Base-by-base conservation (phyloP, 352 stramenopile genomes). In the Thalassiosira mediterranea region DNA sequence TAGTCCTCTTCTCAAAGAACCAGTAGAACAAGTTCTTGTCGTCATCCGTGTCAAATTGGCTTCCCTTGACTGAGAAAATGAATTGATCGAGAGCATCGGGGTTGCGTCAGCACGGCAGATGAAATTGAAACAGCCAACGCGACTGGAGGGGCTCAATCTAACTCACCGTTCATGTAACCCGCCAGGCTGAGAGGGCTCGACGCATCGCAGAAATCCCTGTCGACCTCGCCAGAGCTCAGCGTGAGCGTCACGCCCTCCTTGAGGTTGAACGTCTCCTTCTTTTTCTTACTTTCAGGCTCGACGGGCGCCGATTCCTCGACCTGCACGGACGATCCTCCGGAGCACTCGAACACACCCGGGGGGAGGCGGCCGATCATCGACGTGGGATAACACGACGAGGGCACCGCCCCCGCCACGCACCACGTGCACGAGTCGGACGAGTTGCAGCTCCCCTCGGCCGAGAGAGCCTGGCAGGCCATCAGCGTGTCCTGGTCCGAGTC, bases 1-100 rank as follows among this genome's bases (percentile, higher is more conserved):
- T 82, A 10, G 61, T 69, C 32, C 86, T 76, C 53, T 90, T 89
- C 83, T 98, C 95, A 72, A 98, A 98, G 83, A 98, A 96, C 94
- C 95, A 98, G 85, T 96, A 98, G 69, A 98, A 98, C 72, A 98
- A 96, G 79, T 98, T 93, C 84, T 98, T 98, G 61, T 86, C 66
- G 19, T 74, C 72, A 17, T 70, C 5, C 28, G 61, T 76, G 28
- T 86, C 73, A 49, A 62, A 87, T 61, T 89, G 78, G 44, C 67
- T 84, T 66, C 83, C 83, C 29, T 82, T 76, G 17, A 90, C 70
- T 72, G 28, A 40, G 17, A 42, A 31, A 38, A 3, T 1, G 46
- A 34, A 23, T n/a, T n/a, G n/a, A n/a, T n/a, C n/a, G n/a, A n/a
- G n/a, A n/a, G n/a, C n/a, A n/a, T n/a, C n/a, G n/a, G n/a, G n/a